A percentile compares a stretch with the other conserved stretches of the same genome.
phyloP scores from a whole-genome alignment of 805 yeast species.

The Pichia kluyveri region DNA sequence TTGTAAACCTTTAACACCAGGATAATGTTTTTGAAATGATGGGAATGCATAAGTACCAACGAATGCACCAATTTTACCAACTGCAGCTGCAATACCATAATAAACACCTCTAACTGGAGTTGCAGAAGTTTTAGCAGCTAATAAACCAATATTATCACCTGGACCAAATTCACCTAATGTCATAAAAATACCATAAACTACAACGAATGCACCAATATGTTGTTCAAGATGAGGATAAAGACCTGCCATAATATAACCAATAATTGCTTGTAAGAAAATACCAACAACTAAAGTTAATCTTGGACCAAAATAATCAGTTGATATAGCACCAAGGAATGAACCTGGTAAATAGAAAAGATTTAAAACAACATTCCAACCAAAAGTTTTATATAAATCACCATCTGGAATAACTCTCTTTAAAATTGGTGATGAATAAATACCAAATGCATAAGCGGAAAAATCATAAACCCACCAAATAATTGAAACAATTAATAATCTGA shows the following conservation, averaged over 20 bases:
- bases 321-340: slow-evolving; percentile 73
- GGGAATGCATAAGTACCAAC: slow-evolving; percentile 89
- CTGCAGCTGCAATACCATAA: slow-evolving; percentile 86
- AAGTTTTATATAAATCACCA: slow-evolving; percentile 57
- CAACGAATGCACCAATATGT: slow-evolving; percentile 71
- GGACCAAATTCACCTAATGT: slow-evolving; percentile 91
- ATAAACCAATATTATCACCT: slow-evolving; percentile 83
- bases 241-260: slow-evolving; percentile 83
- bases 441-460: slow-evolving; percentile 80
- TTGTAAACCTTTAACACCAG: slow-evolving; percentile 55
- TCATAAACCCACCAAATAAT: slow-evolving; percentile 89
- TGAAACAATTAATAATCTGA: slow-evolving; percentile 60
- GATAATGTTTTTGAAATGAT: slow-evolving; percentile 51
- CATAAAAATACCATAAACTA: slow-evolving; percentile 80
- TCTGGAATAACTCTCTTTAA: slow-evolving; percentile 48
- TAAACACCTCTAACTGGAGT: slow-evolving; percentile 86
- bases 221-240: slow-evolving; percentile 43
- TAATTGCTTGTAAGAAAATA: slow-evolving; percentile 58
- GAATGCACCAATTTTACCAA: slow-evolving; percentile 90
- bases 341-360: slow-evolving; percentile 89
- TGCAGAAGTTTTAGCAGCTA: slow-evolving; percentile 80
- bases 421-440: slow-evolving; percentile 72
- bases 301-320: slow-evolving; percentile 89
- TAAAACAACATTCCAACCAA: slow-evolving; percentile 90
- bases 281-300: slow-evolving; percentile 68